A percentile compares a stretch with the other conserved stretches of the same genome.
phyloP scores from a whole-genome alignment of 371 early-diverging fungal genomes.

The Parasitella parasitica region DNA sequence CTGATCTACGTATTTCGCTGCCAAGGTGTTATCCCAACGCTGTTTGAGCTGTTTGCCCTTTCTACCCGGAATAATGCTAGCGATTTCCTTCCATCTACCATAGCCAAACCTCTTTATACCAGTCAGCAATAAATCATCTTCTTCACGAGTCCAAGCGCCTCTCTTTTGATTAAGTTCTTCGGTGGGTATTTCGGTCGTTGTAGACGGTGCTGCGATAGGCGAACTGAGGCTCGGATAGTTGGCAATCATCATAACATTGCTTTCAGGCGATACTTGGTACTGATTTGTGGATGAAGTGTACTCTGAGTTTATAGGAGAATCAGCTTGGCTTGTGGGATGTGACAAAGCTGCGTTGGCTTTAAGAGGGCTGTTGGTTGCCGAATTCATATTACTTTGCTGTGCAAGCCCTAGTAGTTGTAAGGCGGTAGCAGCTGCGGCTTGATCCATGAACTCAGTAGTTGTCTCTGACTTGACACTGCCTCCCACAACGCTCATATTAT shows the following conservation, averaged over 20 bases:
- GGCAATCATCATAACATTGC: constrained; percentile 14
- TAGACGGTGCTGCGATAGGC: not conserved
- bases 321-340: not conserved
- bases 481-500: not conserved
- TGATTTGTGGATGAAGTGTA: not conserved
- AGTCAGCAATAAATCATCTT: constrained; percentile 40
- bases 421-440: constrained; percentile 30
- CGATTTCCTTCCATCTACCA: constrained; percentile 50
- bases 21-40: constrained; percentile 45
- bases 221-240: not conserved
- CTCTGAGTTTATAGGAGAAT: not conserved
- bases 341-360: not conserved
- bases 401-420: constrained; percentile 21
- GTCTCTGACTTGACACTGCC: not conserved
- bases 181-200: not conserved
- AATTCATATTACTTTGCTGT: constrained; percentile 9
- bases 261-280: not conserved
- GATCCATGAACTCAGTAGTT: constrained; percentile 23
- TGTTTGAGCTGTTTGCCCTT: constrained; percentile 49
- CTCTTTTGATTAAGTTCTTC: constrained; percentile 31
- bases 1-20: constrained; percentile 46
- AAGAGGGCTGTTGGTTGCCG: not conserved
- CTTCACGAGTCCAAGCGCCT: constrained; percentile 46
- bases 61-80: constrained; percentile 38
- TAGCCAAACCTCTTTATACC: constrained; percentile 47